phyloP scores from a whole-genome alignment of 169 alveolate genomes.

The Plasmodium knowlesi region DNA sequence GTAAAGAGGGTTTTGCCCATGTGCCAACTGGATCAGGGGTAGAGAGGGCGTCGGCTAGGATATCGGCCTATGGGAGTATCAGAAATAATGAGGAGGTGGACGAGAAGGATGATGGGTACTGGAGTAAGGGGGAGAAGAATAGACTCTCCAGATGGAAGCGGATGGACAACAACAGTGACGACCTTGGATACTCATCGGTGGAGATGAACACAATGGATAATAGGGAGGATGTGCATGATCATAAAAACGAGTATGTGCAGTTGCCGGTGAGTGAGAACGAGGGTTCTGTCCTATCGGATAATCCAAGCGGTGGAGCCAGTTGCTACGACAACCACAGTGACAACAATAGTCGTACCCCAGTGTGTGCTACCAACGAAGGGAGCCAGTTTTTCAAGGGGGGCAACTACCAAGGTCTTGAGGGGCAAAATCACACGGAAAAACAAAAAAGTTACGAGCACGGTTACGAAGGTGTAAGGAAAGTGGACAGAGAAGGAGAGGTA shows the following conservation, averaged over 20 bases:
- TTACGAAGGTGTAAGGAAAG: not conserved
- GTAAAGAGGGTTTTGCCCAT: constrained; percentile 9
- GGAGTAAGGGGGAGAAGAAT: not conserved
- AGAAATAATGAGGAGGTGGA: not conserved
- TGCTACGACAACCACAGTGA: not conserved
- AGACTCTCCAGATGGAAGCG: constrained; percentile 13
- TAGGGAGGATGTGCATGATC: not conserved
- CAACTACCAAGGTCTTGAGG: not conserved
- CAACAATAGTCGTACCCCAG: not conserved
- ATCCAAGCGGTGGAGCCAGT: not conserved
- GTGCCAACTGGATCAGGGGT: not conserved
- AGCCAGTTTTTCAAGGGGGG: not conserved
- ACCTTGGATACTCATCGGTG: not conserved
- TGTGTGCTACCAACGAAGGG: not conserved
- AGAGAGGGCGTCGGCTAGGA: not conserved
- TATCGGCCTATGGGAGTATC: not conserved
- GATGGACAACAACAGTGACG: constrained; percentile 34
- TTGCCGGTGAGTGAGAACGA: constrained; percentile 49
- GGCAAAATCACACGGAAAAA: not conserved
- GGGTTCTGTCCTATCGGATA: not conserved
- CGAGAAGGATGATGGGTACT: not conserved
- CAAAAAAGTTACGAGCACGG: not conserved
- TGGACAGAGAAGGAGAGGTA: not conserved
- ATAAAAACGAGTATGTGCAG: constrained; percentile 31
- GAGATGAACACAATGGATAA: constrained; percentile 1